These are phyloP conservation scores for Maudiozyma barnettii DNA, from an alignment of 805 yeast species.

Conservation along the genomic window DNA sequence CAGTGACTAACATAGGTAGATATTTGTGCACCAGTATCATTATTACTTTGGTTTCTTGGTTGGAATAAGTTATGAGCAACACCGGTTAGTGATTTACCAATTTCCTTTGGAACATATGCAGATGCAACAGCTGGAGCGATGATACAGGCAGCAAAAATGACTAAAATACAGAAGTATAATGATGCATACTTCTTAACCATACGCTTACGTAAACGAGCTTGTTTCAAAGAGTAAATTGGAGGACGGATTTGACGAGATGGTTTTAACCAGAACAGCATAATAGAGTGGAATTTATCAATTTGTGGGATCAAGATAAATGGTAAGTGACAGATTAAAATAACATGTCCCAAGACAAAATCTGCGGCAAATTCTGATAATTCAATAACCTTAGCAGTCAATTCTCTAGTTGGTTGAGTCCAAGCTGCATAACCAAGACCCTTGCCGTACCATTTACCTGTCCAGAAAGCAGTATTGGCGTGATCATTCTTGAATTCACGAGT, in stretches of 20 bases:
- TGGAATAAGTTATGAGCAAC: slow-evolving; percentile 67
- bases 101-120: slow-evolving; percentile 33
- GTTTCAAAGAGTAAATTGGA: slow-evolving; percentile 93
- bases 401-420: slow-evolving; percentile 92
- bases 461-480: slow-evolving; percentile 94
- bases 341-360: slow-evolving; percentile 89
- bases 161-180: slow-evolving; percentile 62
- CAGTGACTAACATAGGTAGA: slow-evolving; percentile 29
- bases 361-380: slow-evolving; percentile 95
- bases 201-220: slow-evolving; percentile 91
- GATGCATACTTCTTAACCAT: slow-evolving; percentile 91
- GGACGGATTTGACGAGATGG: slow-evolving; percentile 96
- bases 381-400: slow-evolving; percentile 84
- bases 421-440: slow-evolving; percentile 90
- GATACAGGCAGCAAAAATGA: slow-evolving; percentile 64
- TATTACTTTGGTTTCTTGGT: slow-evolving; percentile 72
- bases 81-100: slow-evolving; percentile 30
- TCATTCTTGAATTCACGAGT: slow-evolving; percentile 96
- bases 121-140: slow-evolving; percentile 90
- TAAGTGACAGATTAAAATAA: slow-evolving; percentile 76
- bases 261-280: slow-evolving; percentile 97
- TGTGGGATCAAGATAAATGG: slow-evolving; percentile 80
- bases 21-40: slow-evolving; percentile 62
- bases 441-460: slow-evolving; percentile 99
- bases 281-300: slow-evolving; percentile 95